Evolutionary conservation across 2,329 filamentous ascomycete genomes (phyloP).

Genomic region (Epichloe glyceriae): DNA sequence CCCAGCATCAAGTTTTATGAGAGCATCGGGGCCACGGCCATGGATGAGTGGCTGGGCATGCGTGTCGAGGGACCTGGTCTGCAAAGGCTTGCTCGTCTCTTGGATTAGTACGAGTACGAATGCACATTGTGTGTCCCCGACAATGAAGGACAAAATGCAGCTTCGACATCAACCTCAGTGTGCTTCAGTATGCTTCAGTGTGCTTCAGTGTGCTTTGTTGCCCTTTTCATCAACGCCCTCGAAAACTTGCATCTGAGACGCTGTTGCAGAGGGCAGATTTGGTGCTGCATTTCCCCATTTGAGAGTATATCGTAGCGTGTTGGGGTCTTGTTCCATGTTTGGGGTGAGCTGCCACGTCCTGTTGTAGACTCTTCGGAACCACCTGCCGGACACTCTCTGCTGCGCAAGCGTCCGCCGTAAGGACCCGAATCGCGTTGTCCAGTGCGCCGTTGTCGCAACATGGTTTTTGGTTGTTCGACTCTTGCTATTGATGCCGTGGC

Average conservation of each 20-base stretch:
- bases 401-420: constrained; percentile 21
- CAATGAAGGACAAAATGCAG: too few species aligned
- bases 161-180: background rate
- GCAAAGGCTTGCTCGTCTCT: constrained; percentile 40
- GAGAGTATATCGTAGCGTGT: constrained; percentile 21
- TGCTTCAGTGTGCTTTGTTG: constrained; percentile 3
- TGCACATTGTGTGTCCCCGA: background rate
- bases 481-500: constrained; percentile 24
- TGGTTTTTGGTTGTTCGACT: constrained; percentile 24
- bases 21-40: constrained; percentile 50
- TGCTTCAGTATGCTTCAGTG: background rate
- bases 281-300: constrained; percentile 31
- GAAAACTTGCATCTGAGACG: constrained; percentile 32
- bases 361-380: constrained; percentile 35
- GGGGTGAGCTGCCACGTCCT: constrained; percentile 32
- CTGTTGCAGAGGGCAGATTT: constrained; percentile 17
- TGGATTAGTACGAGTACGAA: constrained; percentile 13
- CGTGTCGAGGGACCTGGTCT: constrained; percentile 57
- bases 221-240: constrained; percentile 26
- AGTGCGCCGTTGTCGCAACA: constrained; percentile 20
- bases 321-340: constrained; percentile 23
- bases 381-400: constrained; percentile 24
- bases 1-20: constrained; percentile 81
- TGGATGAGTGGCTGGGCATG: constrained; percentile 65
- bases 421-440: constrained; percentile 25